Base-by-base conservation (phyloP, 2,329 filamentous ascomycete species). In the Bipolaris sorokiniana region DNA sequence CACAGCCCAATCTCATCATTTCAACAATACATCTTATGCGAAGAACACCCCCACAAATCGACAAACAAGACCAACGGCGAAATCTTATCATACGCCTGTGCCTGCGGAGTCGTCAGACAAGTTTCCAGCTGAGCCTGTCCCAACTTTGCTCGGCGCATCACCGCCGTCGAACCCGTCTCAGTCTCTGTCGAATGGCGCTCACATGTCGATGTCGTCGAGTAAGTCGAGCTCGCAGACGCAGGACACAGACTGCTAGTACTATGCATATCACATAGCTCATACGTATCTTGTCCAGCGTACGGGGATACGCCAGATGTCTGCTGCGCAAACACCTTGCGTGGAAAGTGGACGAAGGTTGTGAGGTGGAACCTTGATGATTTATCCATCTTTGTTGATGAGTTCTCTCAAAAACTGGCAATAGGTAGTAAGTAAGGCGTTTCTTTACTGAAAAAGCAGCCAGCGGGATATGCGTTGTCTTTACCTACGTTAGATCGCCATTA, bases 51-150 rank as follows among this genome's bases (percentile, higher is more conserved):
- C 76, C 31, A 70, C 66, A 16, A 66, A 53, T 15, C 66, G 46
- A 50, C 71, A 73, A 28, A 77, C 57, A 4, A 63, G 23, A 52
- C 76, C 75, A 54, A 73, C 44, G 34, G 73, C 41, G 54, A 66
- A 71, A 49, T 76, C 72, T 49, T 77, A 70, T 23, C 75, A 66
- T 37, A 73, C 49, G 22, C 71, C 45, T 33, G 74, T 70, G 2
- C 68, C 62, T 18, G 68, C 33, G 13, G 72, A 51, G 46, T 73
- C 62, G 54, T 80, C 78, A 16, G 68, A 59, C 6, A 73, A 73
- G 7, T 74, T 68, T 1, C 71, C 58, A 7, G 69, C 73, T 34
- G 72, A 63, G 22, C 75, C 52, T 10, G 57, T 49, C n/a, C 54
- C 40, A 18, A 64, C 22, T 20, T 44, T 7, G 38, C 11, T 16